phyloP scores from a whole-genome alignment of 1,284 basidiomycete species.

The Wolfiporia cocos region DNA sequence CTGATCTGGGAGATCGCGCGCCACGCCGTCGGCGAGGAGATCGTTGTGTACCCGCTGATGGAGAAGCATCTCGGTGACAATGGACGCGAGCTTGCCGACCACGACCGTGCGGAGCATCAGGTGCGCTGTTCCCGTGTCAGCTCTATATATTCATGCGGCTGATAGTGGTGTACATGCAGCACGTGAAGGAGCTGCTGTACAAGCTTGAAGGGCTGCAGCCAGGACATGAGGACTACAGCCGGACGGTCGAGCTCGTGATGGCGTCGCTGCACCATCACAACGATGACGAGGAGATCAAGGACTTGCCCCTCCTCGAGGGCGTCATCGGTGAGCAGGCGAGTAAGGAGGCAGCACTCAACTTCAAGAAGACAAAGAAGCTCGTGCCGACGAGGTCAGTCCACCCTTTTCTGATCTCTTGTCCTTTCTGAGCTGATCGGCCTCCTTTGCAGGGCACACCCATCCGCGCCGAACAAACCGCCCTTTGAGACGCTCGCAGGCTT shows the following conservation, averaged over 20 bases:
- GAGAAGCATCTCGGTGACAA: conserved; percentile 51
- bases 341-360: conserved; percentile 37
- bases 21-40: conserved; percentile 61
- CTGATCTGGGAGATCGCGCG: conserved; percentile 56
- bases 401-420: conserved; percentile 1
- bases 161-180: conserved; percentile 17
- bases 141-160: background rate
- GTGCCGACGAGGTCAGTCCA: conserved; percentile 46
- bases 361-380: conserved; percentile 58
- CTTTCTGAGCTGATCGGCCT: background rate
- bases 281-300: conserved; percentile 48
- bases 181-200: conserved; percentile 44
- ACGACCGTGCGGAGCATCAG: conserved; percentile 56
- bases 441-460: conserved; percentile 39
- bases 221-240: conserved; percentile 37
- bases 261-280: conserved; percentile 45
- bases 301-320: conserved; percentile 48
- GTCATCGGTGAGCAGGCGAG: conserved; percentile 37
- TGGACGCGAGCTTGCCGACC: conserved; percentile 47
- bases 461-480: conserved; percentile 49
- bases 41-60: conserved; percentile 63
- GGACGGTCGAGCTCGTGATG: conserved; percentile 38
- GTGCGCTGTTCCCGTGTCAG: conserved; percentile 22
- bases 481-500: conserved; percentile 56
- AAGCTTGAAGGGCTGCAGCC: conserved; percentile 38